These are phyloP conservation scores for Glaciozyma antarctica DNA, from an alignment of 768 basidiomycete genomes.

Conservation along the genomic window DNA sequence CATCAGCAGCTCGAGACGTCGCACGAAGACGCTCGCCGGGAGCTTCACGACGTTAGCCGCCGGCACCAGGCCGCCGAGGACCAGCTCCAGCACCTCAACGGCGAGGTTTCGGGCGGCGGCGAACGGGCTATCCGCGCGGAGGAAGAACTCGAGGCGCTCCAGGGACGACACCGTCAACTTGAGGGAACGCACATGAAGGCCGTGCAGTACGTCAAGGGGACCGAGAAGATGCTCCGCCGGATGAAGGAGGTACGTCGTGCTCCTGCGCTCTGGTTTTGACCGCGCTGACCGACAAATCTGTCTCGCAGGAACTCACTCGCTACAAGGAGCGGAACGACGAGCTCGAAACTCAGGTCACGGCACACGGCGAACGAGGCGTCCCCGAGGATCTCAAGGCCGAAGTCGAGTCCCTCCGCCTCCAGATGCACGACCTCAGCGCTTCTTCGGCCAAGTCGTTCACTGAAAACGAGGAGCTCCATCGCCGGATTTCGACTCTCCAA, in stretches of 20 bases:
- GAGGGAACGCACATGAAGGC: conserved; percentile 94
- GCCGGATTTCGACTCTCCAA: conserved; percentile 63
- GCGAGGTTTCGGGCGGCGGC: conserved; percentile 4
- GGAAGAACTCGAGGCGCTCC: conserved; percentile 48
- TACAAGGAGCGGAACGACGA: conserved; percentile 71
- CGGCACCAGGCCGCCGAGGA: conserved; percentile 14
- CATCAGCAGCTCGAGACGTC: conserved; percentile 71
- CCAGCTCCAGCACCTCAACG: conserved; percentile 16
- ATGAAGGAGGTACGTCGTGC: conserved; percentile 58
- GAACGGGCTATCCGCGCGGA: conserved; percentile 39
- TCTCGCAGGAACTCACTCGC: conserved; percentile 60
- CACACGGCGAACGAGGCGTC: conserved; percentile 26
- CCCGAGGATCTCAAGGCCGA: conserved; percentile 23
- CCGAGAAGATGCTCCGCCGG: conserved; percentile 92
- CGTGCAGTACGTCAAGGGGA: conserved; percentile 95
- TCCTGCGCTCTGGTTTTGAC: too few relatives aligned
- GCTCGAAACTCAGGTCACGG: conserved; percentile 69
- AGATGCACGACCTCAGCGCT: conserved; percentile 18
- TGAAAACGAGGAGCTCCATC: conserved; percentile 44
- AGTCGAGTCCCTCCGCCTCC: conserved; percentile 28
- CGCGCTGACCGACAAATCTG: conserved; percentile 10
- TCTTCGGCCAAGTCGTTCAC: conserved; percentile 12
- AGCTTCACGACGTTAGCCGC: conserved; percentile 13
- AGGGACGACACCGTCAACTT: conserved; percentile 51
- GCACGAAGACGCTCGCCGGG: conserved; percentile 27